Conservation (phyloP, 1,139 yeast genomes). For the Geotrichum australiense region DNA sequence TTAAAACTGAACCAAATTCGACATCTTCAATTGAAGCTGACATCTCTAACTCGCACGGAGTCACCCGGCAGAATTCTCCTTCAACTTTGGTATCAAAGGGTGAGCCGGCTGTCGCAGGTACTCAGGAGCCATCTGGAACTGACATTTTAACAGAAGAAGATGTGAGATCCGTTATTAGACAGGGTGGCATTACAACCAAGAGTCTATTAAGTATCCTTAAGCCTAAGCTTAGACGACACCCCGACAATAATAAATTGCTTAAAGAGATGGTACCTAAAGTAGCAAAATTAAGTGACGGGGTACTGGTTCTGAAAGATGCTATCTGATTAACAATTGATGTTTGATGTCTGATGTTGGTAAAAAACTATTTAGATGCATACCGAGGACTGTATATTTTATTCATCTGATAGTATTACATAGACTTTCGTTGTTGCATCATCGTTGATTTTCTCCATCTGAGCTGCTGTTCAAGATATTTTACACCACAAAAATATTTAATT, state of each 20-base stretch:
- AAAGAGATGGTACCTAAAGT: slow-evolving; percentile 62
- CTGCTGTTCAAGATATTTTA: no score
- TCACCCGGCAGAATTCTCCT: slow-evolving; percentile 6
- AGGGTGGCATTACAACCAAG: slow-evolving; percentile 58
- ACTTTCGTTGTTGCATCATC: no score
- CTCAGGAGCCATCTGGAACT: slow-evolving; percentile 25
- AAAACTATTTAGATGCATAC: no score
- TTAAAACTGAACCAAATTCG: slow-evolving; percentile 11
- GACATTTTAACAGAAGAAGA: slow-evolving; percentile 58
- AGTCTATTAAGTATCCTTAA: slow-evolving; percentile 56
- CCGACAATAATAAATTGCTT: slow-evolving; percentile 62
- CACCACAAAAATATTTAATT: no score
- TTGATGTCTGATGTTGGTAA: no score
- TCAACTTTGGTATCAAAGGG: slow-evolving; percentile 23
- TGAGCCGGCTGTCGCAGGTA: slow-evolving; percentile 37
- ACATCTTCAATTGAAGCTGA: not conserved
- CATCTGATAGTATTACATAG: no score
- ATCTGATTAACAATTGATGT: no score
- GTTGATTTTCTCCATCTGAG: no score
- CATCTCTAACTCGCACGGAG: not conserved
- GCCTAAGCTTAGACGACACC: slow-evolving; percentile 58
- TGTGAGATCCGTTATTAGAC: slow-evolving; percentile 56
- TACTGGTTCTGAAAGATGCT: slow-evolving; percentile 45
- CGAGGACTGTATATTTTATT: no score
- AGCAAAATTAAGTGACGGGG: slow-evolving; percentile 60